Conservation (phyloP, 345 rosid genomes). For the Linum trigynum region DNA sequence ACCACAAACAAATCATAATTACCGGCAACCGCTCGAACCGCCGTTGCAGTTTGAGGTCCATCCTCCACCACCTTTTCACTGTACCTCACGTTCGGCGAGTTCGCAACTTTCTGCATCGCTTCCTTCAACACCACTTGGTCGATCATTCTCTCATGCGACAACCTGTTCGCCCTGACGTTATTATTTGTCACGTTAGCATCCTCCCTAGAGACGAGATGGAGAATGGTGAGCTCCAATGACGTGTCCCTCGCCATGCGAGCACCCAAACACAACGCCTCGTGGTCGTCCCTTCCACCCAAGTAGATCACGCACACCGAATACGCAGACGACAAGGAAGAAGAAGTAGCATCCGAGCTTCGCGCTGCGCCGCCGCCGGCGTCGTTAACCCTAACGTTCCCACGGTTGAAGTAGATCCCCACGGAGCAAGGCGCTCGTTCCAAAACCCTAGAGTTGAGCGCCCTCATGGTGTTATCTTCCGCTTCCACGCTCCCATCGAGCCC, state of each 20-base stretch:
- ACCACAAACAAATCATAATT: constrained; percentile 28
- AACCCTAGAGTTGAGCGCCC: constrained; percentile 34
- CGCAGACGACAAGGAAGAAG: not conserved
- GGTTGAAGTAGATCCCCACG: constrained; percentile 37
- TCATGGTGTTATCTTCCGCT: constrained; percentile 22
- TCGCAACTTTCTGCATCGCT: constrained; percentile 7
- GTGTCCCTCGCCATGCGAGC: constrained; percentile 36
- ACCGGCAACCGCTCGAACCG: constrained; percentile 19
- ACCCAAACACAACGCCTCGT: constrained; percentile 41
- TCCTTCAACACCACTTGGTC: constrained; percentile 21
- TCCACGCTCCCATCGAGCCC: constrained; percentile 26
- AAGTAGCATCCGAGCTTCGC: not conserved
- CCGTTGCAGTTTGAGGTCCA: constrained; percentile 16
- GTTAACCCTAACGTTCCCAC: constrained; percentile 15
- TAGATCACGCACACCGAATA: constrained; percentile 31
- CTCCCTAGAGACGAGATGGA: constrained; percentile 14
- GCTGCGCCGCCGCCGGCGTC: no score
- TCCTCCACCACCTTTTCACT: constrained; percentile 21
- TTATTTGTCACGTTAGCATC: no score
- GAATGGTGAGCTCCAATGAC: constrained; percentile 22
- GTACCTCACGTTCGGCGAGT: constrained; percentile 10
- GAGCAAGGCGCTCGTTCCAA: constrained; percentile 53
- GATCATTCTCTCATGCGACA: not conserved
- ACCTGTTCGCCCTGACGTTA: not conserved
- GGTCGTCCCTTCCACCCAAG: constrained; percentile 56